Evolutionary conservation across 169 alveolate genomes (phyloP).

Genomic region (Plasmodium yoelii): DNA sequence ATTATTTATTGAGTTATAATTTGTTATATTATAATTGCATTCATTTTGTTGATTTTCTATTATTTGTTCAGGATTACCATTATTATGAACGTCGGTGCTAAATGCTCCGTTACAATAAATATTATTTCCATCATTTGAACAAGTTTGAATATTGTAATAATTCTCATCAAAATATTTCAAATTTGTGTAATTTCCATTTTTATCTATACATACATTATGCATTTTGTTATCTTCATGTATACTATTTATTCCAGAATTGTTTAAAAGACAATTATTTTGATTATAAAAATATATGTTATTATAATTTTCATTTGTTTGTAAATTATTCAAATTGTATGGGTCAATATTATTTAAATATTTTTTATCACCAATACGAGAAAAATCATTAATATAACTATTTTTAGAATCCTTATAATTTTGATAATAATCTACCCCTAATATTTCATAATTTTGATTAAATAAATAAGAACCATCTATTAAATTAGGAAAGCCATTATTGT

Average conservation of each 20-base stretch:
- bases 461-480: not conserved
- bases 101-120: not conserved
- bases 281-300: slow-evolving; percentile 5
- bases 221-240: not conserved
- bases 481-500: not conserved
- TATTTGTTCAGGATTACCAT: not conserved
- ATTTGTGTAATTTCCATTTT: not conserved
- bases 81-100: not conserved
- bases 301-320: not conserved
- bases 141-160: slow-evolving; percentile 13
- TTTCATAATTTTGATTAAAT: not conserved
- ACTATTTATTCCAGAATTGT: not conserved
- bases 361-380: not conserved
- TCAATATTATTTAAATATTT: not conserved
- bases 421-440: not conserved
- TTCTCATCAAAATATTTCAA: slow-evolving; percentile 5
- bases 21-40: slow-evolving; percentile 2
- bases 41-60: not conserved
- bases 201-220: not conserved
- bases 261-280: slow-evolving; percentile 1
- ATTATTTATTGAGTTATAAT: not conserved
- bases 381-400: not conserved
- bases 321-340: not conserved
- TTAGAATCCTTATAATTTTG: not conserved
- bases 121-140: not conserved